Evolutionary conservation across 805 yeast genomes (phyloP).

Genomic region (Saturnispora silvae): DNA sequence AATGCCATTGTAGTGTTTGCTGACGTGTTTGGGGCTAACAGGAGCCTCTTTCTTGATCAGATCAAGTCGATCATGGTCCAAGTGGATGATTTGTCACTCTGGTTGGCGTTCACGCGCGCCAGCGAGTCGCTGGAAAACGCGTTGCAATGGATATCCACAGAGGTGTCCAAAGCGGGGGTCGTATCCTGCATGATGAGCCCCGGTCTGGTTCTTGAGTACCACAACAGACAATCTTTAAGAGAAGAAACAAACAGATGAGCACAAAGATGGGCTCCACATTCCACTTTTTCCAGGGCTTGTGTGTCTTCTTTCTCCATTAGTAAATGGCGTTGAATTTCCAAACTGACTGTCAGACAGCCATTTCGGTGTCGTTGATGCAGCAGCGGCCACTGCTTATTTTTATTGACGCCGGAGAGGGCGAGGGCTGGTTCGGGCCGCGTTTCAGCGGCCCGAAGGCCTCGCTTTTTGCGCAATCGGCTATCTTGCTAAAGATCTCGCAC

Average conservation of each 20-base stretch:
- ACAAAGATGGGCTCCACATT: neutral
- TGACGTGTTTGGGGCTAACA: neutral
- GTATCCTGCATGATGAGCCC: neutral
- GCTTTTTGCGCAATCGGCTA: conserved; percentile 12
- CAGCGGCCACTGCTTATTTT: conserved; percentile 32
- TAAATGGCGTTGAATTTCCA: conserved; percentile 9
- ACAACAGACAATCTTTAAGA: neutral
- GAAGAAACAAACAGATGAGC: neutral
- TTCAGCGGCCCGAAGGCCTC: neutral
- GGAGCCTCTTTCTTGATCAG: neutral
- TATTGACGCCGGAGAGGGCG: conserved; percentile 20
- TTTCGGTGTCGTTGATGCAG: conserved; percentile 27
- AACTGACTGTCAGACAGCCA: conserved; percentile 26
- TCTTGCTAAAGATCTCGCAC: conserved; percentile 32
- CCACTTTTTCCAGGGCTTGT: neutral
- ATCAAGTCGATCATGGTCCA: neutral
- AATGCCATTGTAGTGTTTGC: conserved; percentile 22
- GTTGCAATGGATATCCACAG: neutral
- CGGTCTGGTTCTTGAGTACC: neutral
- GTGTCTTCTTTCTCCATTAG: neutral
- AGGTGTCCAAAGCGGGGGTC: neutral
- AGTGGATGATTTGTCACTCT: conserved; percentile 10
- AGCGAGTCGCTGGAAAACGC: neutral
- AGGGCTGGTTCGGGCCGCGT: conserved; percentile 16
- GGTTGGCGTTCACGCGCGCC: conserved; percentile 5